A percentile compares a stretch with the other conserved stretches of the same genome.
These are phyloP conservation scores for Boechera divaricarpa DNA, from an alignment of 345 rosid genomes.

Conservation along the genomic window DNA sequence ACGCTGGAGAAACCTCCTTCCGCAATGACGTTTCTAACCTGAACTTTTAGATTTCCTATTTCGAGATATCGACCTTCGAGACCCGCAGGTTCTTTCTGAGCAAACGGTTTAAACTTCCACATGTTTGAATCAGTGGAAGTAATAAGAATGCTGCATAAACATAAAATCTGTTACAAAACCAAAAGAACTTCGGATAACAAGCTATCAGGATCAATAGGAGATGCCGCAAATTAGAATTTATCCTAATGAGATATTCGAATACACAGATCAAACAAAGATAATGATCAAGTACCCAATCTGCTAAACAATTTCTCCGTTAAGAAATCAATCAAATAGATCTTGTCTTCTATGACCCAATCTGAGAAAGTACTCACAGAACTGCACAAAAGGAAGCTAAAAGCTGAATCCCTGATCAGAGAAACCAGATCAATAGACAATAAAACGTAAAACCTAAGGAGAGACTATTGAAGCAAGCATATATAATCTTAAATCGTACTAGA, in stretches of 20 bases:
- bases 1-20: slow-evolving; percentile 98
- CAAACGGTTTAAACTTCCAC: slow-evolving; percentile 96
- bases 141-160: slow-evolving; percentile 46
- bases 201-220: not conserved
- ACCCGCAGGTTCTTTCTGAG: slow-evolving; percentile 81
- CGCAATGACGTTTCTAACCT: slow-evolving; percentile 74
- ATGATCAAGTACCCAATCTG: not conserved
- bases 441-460: not conserved
- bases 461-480: slow-evolving; percentile 8
- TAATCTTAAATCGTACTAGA: slow-evolving; percentile 25
- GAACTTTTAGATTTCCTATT: slow-evolving; percentile 79
- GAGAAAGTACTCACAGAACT: too few species aligned
- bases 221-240: not conserved
- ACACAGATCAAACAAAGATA: slow-evolving; percentile 20
- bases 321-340: slow-evolving; percentile 22
- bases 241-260: not conserved
- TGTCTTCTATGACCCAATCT: not conserved
- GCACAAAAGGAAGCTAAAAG: not conserved
- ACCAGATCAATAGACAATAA: slow-evolving; percentile 14
- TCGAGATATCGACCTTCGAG: slow-evolving; percentile 92
- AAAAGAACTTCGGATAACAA: not conserved
- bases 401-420: slow-evolving; percentile 20
- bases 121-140: slow-evolving; percentile 47
- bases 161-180: not conserved
- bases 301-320: not conserved